phyloP scores from a whole-genome alignment of 768 basidiomycete genomes.

The Mycena filopes region DNA sequence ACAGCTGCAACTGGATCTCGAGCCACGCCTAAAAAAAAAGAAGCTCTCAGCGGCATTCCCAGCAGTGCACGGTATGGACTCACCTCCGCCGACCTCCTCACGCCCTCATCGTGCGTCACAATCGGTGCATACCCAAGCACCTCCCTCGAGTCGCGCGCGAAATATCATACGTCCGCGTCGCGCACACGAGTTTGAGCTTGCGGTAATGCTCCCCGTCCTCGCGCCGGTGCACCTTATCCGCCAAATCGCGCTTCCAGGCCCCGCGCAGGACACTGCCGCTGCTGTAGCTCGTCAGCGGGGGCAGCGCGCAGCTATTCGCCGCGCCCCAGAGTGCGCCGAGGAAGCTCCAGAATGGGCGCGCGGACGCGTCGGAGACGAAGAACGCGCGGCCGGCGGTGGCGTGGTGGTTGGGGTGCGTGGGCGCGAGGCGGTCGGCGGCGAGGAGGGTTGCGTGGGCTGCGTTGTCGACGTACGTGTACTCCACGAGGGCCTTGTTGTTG shows the following conservation, averaged over 20 bases:
- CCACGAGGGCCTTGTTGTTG: constrained; percentile 57
- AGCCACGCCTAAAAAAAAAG: too few relatives aligned
- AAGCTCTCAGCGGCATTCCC: too few relatives aligned
- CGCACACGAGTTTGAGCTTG: constrained; percentile 27
- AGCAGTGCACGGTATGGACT: neutral
- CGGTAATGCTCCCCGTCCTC: constrained; percentile 24
- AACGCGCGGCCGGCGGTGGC: constrained; percentile 63
- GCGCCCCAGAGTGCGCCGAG: constrained; percentile 50
- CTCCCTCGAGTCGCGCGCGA: constrained; percentile 56
- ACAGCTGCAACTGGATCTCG: too few relatives aligned
- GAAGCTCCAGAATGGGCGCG: constrained; percentile 64
- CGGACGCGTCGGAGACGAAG: constrained; percentile 67
- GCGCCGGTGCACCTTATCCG: constrained; percentile 8
- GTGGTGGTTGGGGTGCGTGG: constrained; percentile 45
- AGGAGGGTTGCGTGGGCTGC: constrained; percentile 64
- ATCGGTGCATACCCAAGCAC: constrained; percentile 63
- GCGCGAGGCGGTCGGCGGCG: constrained; percentile 56
- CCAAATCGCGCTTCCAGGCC: too few relatives aligned
- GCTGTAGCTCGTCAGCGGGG: too few relatives aligned
- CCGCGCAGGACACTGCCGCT: too few relatives aligned
- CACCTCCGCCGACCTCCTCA: constrained; percentile 46
- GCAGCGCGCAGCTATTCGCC: constrained; percentile 16
- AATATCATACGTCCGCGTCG: constrained; percentile 59
- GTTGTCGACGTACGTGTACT: constrained; percentile 66
- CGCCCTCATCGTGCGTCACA: constrained; percentile 58